Evolutionary conservation across 169 alveolate species (phyloP).

Genomic region (Plasmodium gonderi): DNA sequence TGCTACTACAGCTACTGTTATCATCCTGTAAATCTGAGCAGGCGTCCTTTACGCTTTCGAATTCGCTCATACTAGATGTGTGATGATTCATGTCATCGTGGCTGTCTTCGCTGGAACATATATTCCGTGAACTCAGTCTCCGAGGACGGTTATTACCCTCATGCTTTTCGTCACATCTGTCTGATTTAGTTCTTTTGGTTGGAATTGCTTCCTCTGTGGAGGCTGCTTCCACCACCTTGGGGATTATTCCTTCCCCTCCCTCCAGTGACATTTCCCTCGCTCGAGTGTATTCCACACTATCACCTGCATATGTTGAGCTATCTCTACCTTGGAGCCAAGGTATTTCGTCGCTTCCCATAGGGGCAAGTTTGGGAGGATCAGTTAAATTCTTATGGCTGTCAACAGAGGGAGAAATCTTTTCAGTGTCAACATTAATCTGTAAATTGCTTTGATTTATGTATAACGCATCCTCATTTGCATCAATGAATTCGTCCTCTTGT

Average conservation of each 20-base stretch:
- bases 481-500: not conserved
- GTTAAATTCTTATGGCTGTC: not conserved
- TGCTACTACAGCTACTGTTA: slow-evolving; percentile 18
- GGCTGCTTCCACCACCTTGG: not conserved
- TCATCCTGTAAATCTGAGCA: not conserved
- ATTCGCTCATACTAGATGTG: slow-evolving; percentile 43
- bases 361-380: not conserved
- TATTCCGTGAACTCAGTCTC: slow-evolving; percentile 5
- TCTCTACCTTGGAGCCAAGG: not conserved
- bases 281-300: not conserved
- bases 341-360: slow-evolving; percentile 2
- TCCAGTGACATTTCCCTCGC: not conserved
- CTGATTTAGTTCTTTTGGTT: not conserved
- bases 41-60: slow-evolving; percentile 24
- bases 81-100: not conserved
- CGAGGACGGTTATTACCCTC: not conserved
- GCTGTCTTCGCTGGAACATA: slow-evolving; percentile 60
- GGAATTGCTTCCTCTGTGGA: not conserved
- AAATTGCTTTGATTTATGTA: not conserved
- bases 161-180: not conserved
- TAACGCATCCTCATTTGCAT: not conserved
- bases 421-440: not conserved
- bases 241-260: not conserved
- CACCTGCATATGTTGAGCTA: not conserved
- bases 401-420: not conserved